A percentile compares a stretch with the other conserved stretches of the same genome.
These are phyloP conservation scores for Candida albicans DNA, from an alignment of 1,139 yeast species.

Conservation along the genomic window DNA sequence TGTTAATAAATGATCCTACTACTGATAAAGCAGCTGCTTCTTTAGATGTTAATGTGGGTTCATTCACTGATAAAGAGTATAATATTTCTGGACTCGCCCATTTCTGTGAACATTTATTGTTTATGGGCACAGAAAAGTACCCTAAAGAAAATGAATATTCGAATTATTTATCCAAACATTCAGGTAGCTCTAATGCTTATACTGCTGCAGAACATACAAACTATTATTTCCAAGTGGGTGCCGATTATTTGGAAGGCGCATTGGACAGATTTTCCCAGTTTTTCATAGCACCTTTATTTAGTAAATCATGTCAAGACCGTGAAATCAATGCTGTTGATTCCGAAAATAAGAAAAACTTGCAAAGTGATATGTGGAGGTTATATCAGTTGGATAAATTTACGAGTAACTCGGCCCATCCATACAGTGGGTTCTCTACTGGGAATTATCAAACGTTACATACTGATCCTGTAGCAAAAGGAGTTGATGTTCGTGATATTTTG, in stretches of 20 bases:
- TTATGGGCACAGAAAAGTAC: slow-evolving; percentile 95
- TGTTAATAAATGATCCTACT: slow-evolving; percentile 78
- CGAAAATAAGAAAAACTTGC: slow-evolving; percentile 91
- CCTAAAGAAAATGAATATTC: slow-evolving; percentile 91
- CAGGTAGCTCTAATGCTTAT: slow-evolving; percentile 74
- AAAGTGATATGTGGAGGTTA: slow-evolving; percentile 85
- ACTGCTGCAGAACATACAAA: slow-evolving; percentile 90
- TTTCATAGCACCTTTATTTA: slow-evolving; percentile 82
- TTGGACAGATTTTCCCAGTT: slow-evolving; percentile 91
- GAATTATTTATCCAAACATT: slow-evolving; percentile 69
- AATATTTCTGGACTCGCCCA: slow-evolving; percentile 87
- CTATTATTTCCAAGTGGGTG: slow-evolving; percentile 81
- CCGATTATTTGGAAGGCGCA: slow-evolving; percentile 79
- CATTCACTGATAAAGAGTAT: slow-evolving; percentile 73
- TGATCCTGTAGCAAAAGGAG: slow-evolving; percentile 47
- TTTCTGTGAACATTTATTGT: slow-evolving; percentile 91
- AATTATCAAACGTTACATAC: slow-evolving; percentile 61
- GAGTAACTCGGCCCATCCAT: slow-evolving; percentile 72
- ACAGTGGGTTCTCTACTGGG: slow-evolving; percentile 75
- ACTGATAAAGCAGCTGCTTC: slow-evolving; percentile 94
- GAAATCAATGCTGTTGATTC: slow-evolving; percentile 95
- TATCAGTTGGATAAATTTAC: slow-evolving; percentile 79
- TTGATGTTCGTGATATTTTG: slow-evolving; percentile 65
- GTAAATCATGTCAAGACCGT: slow-evolving; percentile 79
- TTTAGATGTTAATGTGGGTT: slow-evolving; percentile 86